Evolutionary conservation across 1,284 basidiomycete species (phyloP).

Genomic region (Neonothopanus nambi): DNA sequence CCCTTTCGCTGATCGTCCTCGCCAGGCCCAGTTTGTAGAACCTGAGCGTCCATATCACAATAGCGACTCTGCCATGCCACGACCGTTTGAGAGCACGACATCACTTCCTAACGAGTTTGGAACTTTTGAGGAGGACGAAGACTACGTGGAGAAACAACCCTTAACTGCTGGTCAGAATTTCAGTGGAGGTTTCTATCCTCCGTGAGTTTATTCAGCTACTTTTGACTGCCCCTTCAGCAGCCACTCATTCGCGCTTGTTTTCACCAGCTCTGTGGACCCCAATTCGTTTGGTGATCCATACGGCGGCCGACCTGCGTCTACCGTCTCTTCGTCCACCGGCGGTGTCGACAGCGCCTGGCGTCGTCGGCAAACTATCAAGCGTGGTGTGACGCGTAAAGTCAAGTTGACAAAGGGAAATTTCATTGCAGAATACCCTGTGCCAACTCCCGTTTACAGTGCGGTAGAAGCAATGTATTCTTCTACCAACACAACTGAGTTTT

Average conservation of each 20-base stretch:
- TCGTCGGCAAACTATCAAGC: constrained; percentile 88
- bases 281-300: constrained; percentile 69
- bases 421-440: constrained; percentile 89
- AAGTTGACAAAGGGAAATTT: constrained; percentile 92
- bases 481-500: constrained; percentile 80
- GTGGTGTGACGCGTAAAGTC: constrained; percentile 90
- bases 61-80: constrained; percentile 39
- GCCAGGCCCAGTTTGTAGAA: constrained; percentile 61
- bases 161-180: constrained; percentile 57
- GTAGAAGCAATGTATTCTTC: constrained; percentile 80
- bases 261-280: constrained; percentile 57
- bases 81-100: constrained; percentile 51
- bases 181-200: constrained; percentile 68
- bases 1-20: constrained; percentile 69
- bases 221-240: constrained; percentile 1
- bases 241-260: constrained; percentile 5
- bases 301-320: constrained; percentile 54
- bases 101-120: constrained; percentile 58
- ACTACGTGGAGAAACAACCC: constrained; percentile 71
- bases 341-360: constrained; percentile 79
- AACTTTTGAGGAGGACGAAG: constrained; percentile 57
- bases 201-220: constrained; percentile 52
- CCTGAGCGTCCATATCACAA: constrained; percentile 45
- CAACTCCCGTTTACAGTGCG: constrained; percentile 83
- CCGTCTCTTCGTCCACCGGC: constrained; percentile 63